phyloP scores from a whole-genome alignment of 768 basidiomycete genomes.

The Roridomyces roridus region DNA sequence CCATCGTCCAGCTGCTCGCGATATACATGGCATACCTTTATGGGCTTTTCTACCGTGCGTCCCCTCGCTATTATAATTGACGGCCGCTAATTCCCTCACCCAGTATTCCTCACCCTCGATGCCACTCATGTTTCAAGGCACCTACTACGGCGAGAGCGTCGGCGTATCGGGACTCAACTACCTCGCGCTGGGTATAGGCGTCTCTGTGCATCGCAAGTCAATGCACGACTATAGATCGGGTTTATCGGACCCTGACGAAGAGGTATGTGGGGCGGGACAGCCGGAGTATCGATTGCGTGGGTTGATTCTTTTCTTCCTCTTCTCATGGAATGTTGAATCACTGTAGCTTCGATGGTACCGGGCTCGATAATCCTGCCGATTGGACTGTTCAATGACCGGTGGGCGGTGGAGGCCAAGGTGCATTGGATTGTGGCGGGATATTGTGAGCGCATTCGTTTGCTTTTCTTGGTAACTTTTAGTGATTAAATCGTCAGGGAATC shows the following conservation, averaged over 20 bases:
- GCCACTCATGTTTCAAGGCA: constrained; percentile 58
- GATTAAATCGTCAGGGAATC: constrained; percentile 53
- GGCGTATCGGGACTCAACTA: constrained; percentile 76
- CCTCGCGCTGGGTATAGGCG: constrained; percentile 71
- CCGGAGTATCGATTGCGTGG: constrained; percentile 58
- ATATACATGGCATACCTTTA: constrained; percentile 75
- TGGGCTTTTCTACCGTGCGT: constrained; percentile 62
- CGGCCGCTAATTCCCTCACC: not conserved
- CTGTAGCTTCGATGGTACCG: constrained; percentile 61
- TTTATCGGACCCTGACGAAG: constrained; percentile 55
- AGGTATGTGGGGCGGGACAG: constrained; percentile 47
- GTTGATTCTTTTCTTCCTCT: constrained; percentile 23
- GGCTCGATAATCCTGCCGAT: constrained; percentile 66
- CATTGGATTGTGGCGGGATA: constrained; percentile 75
- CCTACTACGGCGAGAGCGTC: constrained; percentile 58
- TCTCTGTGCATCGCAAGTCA: constrained; percentile 57
- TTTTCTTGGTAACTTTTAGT: no score
- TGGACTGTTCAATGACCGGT: constrained; percentile 76
- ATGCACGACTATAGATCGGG: constrained; percentile 67
- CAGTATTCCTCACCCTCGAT: constrained; percentile 75
- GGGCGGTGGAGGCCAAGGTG: constrained; percentile 61
- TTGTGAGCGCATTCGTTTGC: constrained; percentile 53
- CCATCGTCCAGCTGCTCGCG: constrained; percentile 71
- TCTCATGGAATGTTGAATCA: not conserved
- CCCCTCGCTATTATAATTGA: not conserved